Conservation (phyloP, 768 basidiomycete species). For the Podaxis rugospora region DNA sequence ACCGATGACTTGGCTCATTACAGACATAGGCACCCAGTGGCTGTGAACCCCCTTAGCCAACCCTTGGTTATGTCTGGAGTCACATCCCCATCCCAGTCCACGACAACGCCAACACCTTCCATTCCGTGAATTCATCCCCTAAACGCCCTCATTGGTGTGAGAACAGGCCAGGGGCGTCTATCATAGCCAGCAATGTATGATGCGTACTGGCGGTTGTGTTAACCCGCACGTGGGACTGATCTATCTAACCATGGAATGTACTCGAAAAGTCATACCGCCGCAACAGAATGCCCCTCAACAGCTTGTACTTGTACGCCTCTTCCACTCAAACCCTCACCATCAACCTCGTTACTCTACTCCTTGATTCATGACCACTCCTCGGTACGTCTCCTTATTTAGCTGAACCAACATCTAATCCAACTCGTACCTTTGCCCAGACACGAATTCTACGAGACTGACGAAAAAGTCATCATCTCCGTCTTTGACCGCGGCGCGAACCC, state of each 20-base stretch:
- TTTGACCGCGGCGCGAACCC: slow-evolving; percentile 78
- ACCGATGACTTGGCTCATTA: neutral
- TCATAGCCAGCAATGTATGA: neutral
- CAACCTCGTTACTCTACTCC: neutral
- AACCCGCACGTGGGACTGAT: neutral
- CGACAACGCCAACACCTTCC: neutral
- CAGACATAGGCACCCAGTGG: neutral
- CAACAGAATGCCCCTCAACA: slow-evolving; percentile 1
- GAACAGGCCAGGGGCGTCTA: neutral
- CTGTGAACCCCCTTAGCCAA: slow-evolving; percentile 2
- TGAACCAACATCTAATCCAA: neutral
- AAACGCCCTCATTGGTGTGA: too few species aligned
- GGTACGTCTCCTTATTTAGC: slow-evolving; percentile 20
- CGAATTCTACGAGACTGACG: slow-evolving; percentile 87
- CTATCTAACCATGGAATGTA: slow-evolving; percentile 27
- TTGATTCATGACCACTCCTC: slow-evolving; percentile 29
- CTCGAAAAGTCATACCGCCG: slow-evolving; percentile 23
- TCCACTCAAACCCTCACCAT: neutral
- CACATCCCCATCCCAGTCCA: neutral
- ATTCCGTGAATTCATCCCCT: too few species aligned
- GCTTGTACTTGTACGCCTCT: neutral
- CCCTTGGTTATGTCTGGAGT: neutral
- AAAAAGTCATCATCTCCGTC: slow-evolving; percentile 64
- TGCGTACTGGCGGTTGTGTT: neutral
- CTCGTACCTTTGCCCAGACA: slow-evolving; percentile 40